Percentiles rank a stretch among this genome's conserved stretches.
These are phyloP conservation scores for Suhomyces sp. DNA, from an alignment of 805 yeast species.

Conservation along the genomic window DNA sequence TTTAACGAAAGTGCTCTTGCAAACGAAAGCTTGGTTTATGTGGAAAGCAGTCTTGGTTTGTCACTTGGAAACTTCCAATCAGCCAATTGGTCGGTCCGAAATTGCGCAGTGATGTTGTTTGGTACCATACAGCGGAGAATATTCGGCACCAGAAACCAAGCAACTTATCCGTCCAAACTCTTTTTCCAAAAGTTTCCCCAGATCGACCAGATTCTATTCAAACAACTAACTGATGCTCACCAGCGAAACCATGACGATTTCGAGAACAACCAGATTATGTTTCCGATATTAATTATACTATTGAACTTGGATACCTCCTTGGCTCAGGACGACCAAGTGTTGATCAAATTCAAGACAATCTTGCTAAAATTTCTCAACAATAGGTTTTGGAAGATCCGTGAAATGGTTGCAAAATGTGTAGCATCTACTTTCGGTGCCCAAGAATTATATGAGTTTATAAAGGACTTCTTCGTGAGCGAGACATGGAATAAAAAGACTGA, in stretches of 20 bases:
- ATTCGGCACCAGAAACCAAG: slow-evolving; percentile 57
- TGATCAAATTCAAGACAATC: slow-evolving; percentile 48
- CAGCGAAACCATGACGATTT: slow-evolving; percentile 5
- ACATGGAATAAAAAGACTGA: slow-evolving; percentile 3
- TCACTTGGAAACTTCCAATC: slow-evolving; percentile 64
- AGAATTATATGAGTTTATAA: slow-evolving; percentile 15
- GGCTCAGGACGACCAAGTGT: slow-evolving; percentile 41
- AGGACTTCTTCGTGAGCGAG: slow-evolving; percentile 17
- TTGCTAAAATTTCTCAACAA: slow-evolving; percentile 42
- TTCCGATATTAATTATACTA: slow-evolving; percentile 72
- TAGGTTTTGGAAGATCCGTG: slow-evolving; percentile 78
- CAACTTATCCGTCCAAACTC: slow-evolving; percentile 51
- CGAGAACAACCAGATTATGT: slow-evolving; percentile 54
- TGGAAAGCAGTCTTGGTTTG: slow-evolving; percentile 57
- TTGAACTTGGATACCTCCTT: slow-evolving; percentile 64
- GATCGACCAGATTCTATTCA: slow-evolving; percentile 48
- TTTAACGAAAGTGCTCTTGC: slow-evolving; percentile 71
- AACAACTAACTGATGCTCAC: slow-evolving; percentile 28
- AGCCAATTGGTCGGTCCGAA: slow-evolving; percentile 79
- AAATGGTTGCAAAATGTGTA: slow-evolving; percentile 74
- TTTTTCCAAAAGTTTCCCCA: slow-evolving; percentile 68
- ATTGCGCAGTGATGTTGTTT: slow-evolving; percentile 91
- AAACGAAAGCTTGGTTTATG: slow-evolving; percentile 45
- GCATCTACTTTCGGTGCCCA: slow-evolving; percentile 41
- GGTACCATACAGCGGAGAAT: slow-evolving; percentile 77